Base-by-base conservation (phyloP, 495 filamentous ascomycete genomes). In the Trichoderma virens region DNA sequence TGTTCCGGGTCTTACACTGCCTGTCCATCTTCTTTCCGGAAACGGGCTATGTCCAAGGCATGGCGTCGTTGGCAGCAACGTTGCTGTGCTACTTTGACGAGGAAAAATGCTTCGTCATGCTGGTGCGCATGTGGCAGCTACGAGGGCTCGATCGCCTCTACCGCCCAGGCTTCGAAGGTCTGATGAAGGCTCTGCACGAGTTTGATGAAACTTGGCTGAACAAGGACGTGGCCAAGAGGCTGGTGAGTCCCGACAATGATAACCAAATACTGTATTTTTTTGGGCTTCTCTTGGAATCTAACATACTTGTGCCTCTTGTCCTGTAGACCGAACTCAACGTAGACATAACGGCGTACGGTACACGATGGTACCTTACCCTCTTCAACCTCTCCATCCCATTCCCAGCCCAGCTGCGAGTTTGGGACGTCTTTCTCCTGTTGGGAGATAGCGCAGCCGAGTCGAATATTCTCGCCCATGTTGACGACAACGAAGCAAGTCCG, bases 371-470 rank as follows among this genome's bases (percentile, higher is more conserved):
- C 72, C 82, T 99, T 32, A 99, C 94, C 2, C 83, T 99, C 6
- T 99, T 99, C 81, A 97, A 97, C 76, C 89, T 97, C 67, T 95
- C 91, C 20, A 91, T 99, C 65, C 94, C 94, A 2, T 99, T 98
- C 70, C 84, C 91, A 0, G 95, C 95, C 11, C 94, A 99, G 71
- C 88, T 99, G n/a, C 88, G 94, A 59, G 90, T 99, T 5, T 99
- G 94, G 94, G 94, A 99, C 70, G 91, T 96, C 0, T 98, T 99
- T 76, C 92, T 99, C 90, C 87, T 99, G 2, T 86, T 99, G 28
- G 94, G 94, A 54, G 93, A 96, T 68, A 78, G 81, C 28, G 65
- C 70, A 2, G 71, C 67, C 7, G 69, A 62, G 14, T 35, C 45
- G 32, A 25, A 25, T 18, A 30, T 20, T 30, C 13, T 41, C 25